phyloP scores from a whole-genome alignment of 257 asterid species.

The Solanum virginianum region DNA sequence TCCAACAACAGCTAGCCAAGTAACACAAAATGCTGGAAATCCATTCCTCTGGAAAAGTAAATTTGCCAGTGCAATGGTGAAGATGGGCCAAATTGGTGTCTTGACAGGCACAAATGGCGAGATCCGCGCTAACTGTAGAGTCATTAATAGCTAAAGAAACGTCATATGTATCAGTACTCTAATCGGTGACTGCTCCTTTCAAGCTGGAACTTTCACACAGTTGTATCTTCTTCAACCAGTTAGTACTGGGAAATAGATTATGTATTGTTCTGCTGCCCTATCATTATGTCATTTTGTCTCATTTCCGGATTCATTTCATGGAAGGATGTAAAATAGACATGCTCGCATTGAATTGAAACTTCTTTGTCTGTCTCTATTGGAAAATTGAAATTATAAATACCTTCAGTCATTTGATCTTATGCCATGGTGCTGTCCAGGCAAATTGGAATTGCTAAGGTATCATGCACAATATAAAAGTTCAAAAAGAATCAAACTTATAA shows the following conservation, averaged over 20 bases:
- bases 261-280: neutral
- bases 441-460: neutral
- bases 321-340: neutral
- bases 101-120: conserved; percentile 41
- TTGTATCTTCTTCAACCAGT: neutral
- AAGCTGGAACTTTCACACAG: neutral
- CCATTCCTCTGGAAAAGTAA: conserved; percentile 17
- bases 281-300: neutral
- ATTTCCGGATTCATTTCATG: neutral
- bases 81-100: conserved; percentile 30
- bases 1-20: conserved; percentile 14
- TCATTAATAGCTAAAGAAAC: conserved; percentile 15
- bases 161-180: neutral
- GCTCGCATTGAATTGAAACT: neutral
- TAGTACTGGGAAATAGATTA: neutral
- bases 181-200: neutral
- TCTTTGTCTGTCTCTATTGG: no score
- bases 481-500: neutral
- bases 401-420: neutral
- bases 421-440: neutral
- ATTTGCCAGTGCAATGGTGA: conserved; percentile 32
- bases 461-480: neutral
- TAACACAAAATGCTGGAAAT: conserved; percentile 10
- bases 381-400: neutral
- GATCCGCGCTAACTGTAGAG: conserved; percentile 48